These are phyloP conservation scores for Xerocomus spinulosus DNA, from an alignment of 768 basidiomycete genomes.

Conservation along the genomic window DNA sequence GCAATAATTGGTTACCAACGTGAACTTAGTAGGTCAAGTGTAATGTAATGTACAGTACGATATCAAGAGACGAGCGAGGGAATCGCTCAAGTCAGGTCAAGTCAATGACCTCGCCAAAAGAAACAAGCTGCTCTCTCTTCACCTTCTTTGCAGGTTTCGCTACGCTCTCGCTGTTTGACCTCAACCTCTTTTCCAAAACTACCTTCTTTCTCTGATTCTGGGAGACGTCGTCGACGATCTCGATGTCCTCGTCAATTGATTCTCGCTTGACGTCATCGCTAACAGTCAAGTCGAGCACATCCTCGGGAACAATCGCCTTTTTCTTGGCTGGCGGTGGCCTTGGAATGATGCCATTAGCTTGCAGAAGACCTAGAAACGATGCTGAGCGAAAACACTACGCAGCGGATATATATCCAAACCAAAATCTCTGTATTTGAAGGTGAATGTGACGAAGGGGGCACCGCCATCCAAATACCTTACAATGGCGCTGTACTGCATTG, in stretches of 20 bases:
- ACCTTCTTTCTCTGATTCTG: neutral
- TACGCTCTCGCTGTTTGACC: neutral
- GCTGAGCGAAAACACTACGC: neutral
- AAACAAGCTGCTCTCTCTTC: slow-evolving; percentile 20
- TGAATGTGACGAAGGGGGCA: slow-evolving; percentile 22
- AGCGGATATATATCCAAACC: slow-evolving; percentile 13
- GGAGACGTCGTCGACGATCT: slow-evolving; percentile 1
- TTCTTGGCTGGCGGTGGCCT: slow-evolving; percentile 3
- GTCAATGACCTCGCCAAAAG: slow-evolving; percentile 27
- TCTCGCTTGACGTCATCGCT: slow-evolving; percentile 8
- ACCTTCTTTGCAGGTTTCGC: slow-evolving; percentile 22
- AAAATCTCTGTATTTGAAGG: slow-evolving; percentile 29
- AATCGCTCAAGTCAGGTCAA: slow-evolving; percentile 20
- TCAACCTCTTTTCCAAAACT: slow-evolving; percentile 5
- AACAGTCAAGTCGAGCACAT: slow-evolving; percentile 23
- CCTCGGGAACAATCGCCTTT: neutral
- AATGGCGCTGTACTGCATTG: neutral
- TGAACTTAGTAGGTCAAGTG: too few relatives aligned
- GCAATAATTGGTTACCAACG: too few relatives aligned
- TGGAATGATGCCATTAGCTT: slow-evolving; percentile 26
- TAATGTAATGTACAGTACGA: too few relatives aligned
- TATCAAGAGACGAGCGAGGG: neutral
- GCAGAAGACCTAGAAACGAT: slow-evolving; percentile 20
- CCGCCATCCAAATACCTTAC: slow-evolving; percentile 11
- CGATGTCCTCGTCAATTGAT: slow-evolving; percentile 4